Percentiles rank a stretch among this genome's conserved stretches.
Conservation (phyloP, 768 basidiomycete species). For the Lactarius sanguifluus region DNA sequence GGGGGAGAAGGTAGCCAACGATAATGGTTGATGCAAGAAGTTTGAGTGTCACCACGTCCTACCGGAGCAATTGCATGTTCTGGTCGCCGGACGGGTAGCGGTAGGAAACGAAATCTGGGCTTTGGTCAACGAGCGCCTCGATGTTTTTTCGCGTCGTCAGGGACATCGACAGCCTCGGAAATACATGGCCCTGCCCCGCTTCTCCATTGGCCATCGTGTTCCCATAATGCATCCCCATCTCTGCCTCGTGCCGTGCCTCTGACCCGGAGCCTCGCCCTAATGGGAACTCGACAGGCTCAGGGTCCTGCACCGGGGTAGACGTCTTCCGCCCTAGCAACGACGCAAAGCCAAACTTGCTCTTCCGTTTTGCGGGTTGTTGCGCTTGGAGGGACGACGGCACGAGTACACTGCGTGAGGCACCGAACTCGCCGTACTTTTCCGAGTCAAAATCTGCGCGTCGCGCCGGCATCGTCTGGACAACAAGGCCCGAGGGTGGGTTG, state of each 20-base stretch:
- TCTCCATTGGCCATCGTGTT: conserved; percentile 53
- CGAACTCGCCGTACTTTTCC: conserved; percentile 68
- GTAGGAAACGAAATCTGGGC: conserved; percentile 81
- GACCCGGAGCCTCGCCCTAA: conserved; percentile 36
- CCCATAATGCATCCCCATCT: conserved; percentile 49
- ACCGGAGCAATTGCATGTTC: conserved; percentile 60
- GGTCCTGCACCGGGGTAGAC: conserved; percentile 30
- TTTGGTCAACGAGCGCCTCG: conserved; percentile 81
- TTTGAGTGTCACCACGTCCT: not conserved
- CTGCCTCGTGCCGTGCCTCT: conserved; percentile 43
- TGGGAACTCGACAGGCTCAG: conserved; percentile 29
- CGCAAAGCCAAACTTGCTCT: conserved; percentile 70
- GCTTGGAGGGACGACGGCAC: conserved; percentile 31
- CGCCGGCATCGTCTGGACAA: conserved; percentile 48
- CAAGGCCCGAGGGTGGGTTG: conserved; percentile 51
- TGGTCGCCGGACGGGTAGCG: conserved; percentile 82
- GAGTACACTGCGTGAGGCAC: conserved; percentile 61
- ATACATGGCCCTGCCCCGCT: conserved; percentile 35
- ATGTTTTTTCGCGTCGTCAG: conserved; percentile 66
- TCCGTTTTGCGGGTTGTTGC: conserved; percentile 50
- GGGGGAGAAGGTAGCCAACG: conserved; percentile 1
- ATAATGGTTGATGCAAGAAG: conserved; percentile 3
- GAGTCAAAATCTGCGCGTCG: conserved; percentile 27
- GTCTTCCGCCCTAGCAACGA: conserved; percentile 62
- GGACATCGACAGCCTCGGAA: conserved; percentile 53